Evolutionary conservation across 805 yeast genomes (phyloP).

Genomic region (Candida ponderosae): DNA sequence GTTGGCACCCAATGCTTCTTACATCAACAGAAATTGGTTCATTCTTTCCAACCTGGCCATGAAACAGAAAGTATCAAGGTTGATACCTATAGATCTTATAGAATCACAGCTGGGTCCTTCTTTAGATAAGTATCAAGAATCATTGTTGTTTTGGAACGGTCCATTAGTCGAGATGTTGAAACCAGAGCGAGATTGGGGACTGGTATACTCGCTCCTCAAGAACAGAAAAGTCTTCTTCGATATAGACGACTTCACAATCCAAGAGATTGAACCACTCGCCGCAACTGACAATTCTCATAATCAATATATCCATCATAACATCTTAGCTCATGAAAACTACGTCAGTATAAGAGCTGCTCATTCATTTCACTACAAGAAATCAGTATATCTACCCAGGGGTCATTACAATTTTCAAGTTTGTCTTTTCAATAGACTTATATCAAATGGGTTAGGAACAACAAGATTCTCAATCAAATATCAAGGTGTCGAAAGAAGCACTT

Average conservation of each 20-base stretch:
- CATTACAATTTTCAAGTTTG: constrained; percentile 14
- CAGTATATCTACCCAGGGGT: constrained; percentile 10
- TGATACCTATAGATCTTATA: constrained; percentile 29
- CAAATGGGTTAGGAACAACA: constrained; percentile 47
- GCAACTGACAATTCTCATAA: background rate
- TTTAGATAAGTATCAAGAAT: constrained; percentile 1
- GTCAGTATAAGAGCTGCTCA: constrained; percentile 4
- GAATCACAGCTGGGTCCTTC: constrained; percentile 4
- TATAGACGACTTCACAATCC: constrained; percentile 27
- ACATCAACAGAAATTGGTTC: constrained; percentile 36
- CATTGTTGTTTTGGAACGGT: constrained; percentile 25
- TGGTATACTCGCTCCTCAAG: constrained; percentile 40
- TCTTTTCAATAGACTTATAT: constrained; percentile 1
- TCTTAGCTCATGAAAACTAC: background rate
- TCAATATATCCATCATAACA: too few relatives aligned
- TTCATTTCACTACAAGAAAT: constrained; percentile 5
- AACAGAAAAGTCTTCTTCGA: constrained; percentile 49
- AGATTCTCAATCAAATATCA: constrained; percentile 37
- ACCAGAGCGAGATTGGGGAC: constrained; percentile 33
- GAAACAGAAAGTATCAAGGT: constrained; percentile 28
- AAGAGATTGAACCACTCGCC: constrained; percentile 4
- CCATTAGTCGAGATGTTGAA: constrained; percentile 26
- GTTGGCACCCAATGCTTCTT: constrained; percentile 25
- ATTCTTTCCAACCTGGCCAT: constrained; percentile 41
- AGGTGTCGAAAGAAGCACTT: constrained; percentile 22